A percentile compares a stretch with the other conserved stretches of the same genome.
Conservation (phyloP, 1,284 basidiomycete species). For the Ganoderma sinense region DNA sequence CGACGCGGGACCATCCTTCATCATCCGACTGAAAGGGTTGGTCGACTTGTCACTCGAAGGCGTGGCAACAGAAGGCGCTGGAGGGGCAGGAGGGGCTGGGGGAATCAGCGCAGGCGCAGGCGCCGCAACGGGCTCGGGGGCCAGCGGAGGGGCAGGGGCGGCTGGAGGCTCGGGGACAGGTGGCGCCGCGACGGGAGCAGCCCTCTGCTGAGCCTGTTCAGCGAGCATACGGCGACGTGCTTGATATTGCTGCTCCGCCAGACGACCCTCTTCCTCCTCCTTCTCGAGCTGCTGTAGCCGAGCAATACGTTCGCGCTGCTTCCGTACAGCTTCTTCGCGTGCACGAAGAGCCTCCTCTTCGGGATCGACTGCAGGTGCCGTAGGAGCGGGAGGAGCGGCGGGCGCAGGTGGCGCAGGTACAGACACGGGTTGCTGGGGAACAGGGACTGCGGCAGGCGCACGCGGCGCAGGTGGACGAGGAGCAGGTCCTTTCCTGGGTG, state of each 20-base stretch:
- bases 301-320: slow-evolving; percentile 65
- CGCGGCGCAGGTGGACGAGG: slow-evolving; percentile 40
- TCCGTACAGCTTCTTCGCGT: slow-evolving; percentile 71
- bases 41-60: slow-evolving; percentile 52
- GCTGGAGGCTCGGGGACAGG: slow-evolving; percentile 27
- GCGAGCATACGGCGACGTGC: slow-evolving; percentile 26
- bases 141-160: slow-evolving; percentile 36
- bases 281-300: slow-evolving; percentile 73
- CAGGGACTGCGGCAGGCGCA: slow-evolving; percentile 33
- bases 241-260: slow-evolving; percentile 31
- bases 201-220: slow-evolving; percentile 18
- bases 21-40: slow-evolving; percentile 77
- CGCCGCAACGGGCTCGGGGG: slow-evolving; percentile 32
- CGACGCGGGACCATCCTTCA: slow-evolving; percentile 52
- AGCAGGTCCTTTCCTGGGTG: slow-evolving; percentile 46
- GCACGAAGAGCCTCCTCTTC: slow-evolving; percentile 71
- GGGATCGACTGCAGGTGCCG: slow-evolving; percentile 53
- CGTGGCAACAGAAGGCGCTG: slow-evolving; percentile 36
- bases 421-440: slow-evolving; percentile 38
- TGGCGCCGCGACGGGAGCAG: slow-evolving; percentile 12
- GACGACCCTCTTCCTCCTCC: slow-evolving; percentile 71
- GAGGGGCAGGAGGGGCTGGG: slow-evolving; percentile 41
- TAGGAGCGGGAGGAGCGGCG: slow-evolving; percentile 38
- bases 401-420: slow-evolving; percentile 38
- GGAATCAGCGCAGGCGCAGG: slow-evolving; percentile 41